Percentiles rank a stretch among this genome's conserved stretches.
phyloP scores from a whole-genome alignment of 2,329 filamentous ascomycete genomes.

The Cladosporium halotolerans region DNA sequence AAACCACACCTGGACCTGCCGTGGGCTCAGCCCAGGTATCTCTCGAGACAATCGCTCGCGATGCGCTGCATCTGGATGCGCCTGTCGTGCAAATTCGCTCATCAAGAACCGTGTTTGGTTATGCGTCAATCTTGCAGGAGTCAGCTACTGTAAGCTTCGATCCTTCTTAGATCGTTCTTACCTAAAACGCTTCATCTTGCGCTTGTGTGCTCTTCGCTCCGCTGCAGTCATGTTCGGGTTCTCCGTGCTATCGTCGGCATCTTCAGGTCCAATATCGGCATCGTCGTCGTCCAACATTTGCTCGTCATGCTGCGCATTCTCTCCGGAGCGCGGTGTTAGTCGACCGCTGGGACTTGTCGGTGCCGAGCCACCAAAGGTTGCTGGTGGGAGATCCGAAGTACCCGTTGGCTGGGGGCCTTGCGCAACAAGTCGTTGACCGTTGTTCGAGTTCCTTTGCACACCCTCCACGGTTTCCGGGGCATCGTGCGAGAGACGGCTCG shows the following conservation, averaged over 20 bases:
- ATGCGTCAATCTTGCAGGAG: slow-evolving; percentile 68
- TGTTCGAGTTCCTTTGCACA: background rate
- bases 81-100: slow-evolving; percentile 93
- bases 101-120: slow-evolving; percentile 96
- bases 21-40: slow-evolving; percentile 83
- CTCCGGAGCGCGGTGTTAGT: slow-evolving; percentile 39
- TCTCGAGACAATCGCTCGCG: slow-evolving; percentile 79
- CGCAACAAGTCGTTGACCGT: background rate
- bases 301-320: slow-evolving; percentile 35
- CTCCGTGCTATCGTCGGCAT: slow-evolving; percentile 22
- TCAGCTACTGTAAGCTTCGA: background rate
- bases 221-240: slow-evolving; percentile 38
- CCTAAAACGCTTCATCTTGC: slow-evolving; percentile 71
- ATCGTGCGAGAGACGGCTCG: slow-evolving; percentile 12
- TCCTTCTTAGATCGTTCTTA: slow-evolving; percentile 30
- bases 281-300: slow-evolving; percentile 35
- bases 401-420: slow-evolving; percentile 13
- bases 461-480: background rate
- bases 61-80: slow-evolving; percentile 87
- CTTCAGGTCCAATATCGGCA: slow-evolving; percentile 26
- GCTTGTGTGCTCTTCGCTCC: slow-evolving; percentile 44
- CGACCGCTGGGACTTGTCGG: slow-evolving; percentile 42
- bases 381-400: slow-evolving; percentile 13
- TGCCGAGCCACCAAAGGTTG: slow-evolving; percentile 37
- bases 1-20: slow-evolving; percentile 97